These are phyloP conservation scores for Phaeophleospora eucalypticola DNA, from an alignment of 2,329 filamentous ascomycete species.

Conservation along the genomic window DNA sequence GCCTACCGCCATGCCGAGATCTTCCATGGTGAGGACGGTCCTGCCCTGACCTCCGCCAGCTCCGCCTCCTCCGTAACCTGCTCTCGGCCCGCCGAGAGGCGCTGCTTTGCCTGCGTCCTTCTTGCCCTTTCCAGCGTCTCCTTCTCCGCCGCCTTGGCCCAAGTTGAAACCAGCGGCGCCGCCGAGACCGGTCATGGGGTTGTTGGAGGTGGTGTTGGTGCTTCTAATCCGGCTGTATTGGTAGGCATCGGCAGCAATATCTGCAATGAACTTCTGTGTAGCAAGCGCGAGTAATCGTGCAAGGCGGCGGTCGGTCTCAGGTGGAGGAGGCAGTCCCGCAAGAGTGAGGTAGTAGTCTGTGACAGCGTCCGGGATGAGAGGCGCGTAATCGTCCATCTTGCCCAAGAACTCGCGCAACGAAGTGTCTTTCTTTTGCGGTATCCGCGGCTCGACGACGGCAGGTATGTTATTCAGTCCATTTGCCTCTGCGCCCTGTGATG, in stretches of 20 bases:
- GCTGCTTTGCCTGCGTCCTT: constrained; percentile 36
- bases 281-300: constrained; percentile 90
- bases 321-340: constrained; percentile 87
- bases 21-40: constrained; percentile 97
- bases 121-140: constrained; percentile 51
- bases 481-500: constrained; percentile 65
- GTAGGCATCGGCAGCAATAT: constrained; percentile 95
- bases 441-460: constrained; percentile 48
- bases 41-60: constrained; percentile 84
- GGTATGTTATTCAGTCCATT: constrained; percentile 50
- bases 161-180: constrained; percentile 64
- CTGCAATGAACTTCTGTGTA: constrained; percentile 98
- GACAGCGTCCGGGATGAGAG: constrained; percentile 97
- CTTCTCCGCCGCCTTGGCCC: constrained; percentile 47
- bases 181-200: constrained; percentile 82
- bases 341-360: constrained; percentile 98
- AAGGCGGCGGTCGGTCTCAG: constrained; percentile 82
- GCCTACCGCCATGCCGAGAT: constrained; percentile 93
- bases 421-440: constrained; percentile 82
- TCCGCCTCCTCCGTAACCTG: constrained; percentile 71
- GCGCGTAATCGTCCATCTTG: constrained; percentile 98
- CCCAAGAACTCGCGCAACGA: constrained; percentile 86
- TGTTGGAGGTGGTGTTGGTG: constrained; percentile 85
- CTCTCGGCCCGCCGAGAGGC: constrained; percentile 46
- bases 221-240: constrained; percentile 94